phyloP scores from a whole-genome alignment of 441 rosid species.

The Syzygium syzygioides region DNA sequence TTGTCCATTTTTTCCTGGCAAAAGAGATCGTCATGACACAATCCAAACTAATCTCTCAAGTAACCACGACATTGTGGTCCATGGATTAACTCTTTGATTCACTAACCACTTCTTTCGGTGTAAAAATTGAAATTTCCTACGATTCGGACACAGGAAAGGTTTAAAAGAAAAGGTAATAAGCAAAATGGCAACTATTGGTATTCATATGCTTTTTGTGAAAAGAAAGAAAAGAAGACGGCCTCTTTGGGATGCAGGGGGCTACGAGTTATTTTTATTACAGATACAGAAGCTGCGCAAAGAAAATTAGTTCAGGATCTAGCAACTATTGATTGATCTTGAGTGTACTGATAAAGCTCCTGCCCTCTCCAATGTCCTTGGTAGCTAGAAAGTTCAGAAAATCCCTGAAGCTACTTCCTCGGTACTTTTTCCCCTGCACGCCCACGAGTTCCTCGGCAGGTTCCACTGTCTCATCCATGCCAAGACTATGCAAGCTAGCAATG shows the following conservation, averaged over 20 bases:
- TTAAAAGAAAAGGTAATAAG: not conserved
- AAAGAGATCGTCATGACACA: not conserved
- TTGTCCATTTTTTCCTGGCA: not conserved
- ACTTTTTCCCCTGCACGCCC: conserved; percentile 31
- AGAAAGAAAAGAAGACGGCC: too few species aligned
- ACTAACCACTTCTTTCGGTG: not conserved
- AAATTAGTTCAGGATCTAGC: not conserved
- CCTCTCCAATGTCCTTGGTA: conserved; percentile 32
- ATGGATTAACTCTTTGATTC: not conserved
- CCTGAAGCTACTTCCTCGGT: conserved; percentile 46
- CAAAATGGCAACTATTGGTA: not conserved
- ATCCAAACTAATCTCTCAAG: not conserved
- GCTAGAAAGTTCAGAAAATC: conserved; percentile 54
- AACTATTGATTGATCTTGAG: conserved; percentile 24
- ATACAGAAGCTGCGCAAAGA: too few species aligned
- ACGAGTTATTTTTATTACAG: too few species aligned
- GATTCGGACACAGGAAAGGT: not conserved
- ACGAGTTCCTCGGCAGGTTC: conserved; percentile 40
- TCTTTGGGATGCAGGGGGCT: too few species aligned
- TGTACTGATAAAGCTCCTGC: conserved; percentile 36
- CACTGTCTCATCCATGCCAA: conserved; percentile 57
- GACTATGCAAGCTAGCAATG: conserved; percentile 52
- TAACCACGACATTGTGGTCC: not conserved
- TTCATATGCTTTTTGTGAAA: not conserved
- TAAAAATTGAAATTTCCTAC: not conserved